Evolutionary conservation across 2,329 filamentous ascomycete species (phyloP).

Genomic region (Cytospora mali): DNA sequence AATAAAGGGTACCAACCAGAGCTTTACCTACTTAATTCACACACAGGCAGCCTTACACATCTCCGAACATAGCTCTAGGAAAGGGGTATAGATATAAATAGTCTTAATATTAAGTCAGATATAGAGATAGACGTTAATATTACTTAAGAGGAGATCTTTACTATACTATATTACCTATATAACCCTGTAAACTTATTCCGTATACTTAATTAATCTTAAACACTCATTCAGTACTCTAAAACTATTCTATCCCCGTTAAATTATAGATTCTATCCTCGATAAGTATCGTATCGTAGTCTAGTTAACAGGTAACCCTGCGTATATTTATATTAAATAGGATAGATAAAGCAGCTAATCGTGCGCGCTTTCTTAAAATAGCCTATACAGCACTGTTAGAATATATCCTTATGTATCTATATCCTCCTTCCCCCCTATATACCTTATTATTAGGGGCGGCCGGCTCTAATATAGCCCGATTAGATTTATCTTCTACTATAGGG

Average conservation of each 20-base stretch:
- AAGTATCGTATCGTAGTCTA: neutral
- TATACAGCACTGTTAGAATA: neutral
- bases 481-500: too few species aligned
- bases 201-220: neutral
- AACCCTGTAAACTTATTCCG: neutral
- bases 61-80: neutral
- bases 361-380: neutral
- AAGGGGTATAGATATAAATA: neutral
- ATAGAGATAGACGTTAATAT: neutral
- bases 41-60: neutral
- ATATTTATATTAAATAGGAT: neutral
- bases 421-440: too few species aligned
- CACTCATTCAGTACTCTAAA: too few species aligned
- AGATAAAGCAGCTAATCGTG: neutral
- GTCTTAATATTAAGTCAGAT: neutral
- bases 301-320: neutral
- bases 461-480: neutral
- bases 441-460: too few species aligned
- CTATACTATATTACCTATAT: too few species aligned
- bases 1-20: neutral
- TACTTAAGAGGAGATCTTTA: neutral
- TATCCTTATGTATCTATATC: neutral
- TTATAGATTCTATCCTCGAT: neutral
- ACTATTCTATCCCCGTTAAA: neutral
- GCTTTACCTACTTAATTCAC: neutral